These are phyloP conservation scores for Monilinia laxa DNA, from an alignment of 2,329 filamentous ascomycete species.

Conservation along the genomic window DNA sequence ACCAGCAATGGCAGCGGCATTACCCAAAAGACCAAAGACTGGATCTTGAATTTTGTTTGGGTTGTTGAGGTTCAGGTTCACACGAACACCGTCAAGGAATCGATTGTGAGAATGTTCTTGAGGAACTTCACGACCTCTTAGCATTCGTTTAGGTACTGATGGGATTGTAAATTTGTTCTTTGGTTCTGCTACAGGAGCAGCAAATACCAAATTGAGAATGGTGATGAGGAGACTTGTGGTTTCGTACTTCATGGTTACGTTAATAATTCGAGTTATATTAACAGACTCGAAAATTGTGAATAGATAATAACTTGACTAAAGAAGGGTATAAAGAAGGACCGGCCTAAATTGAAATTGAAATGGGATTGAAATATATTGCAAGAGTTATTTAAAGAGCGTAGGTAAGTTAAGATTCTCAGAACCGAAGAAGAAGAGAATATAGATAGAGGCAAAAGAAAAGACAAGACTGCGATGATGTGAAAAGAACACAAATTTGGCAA, in stretches of 20 bases:
- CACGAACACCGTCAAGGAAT: constrained; percentile 48
- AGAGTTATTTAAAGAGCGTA: constrained; percentile 35
- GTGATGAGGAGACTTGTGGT: constrained; percentile 34
- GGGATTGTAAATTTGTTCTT: constrained; percentile 31
- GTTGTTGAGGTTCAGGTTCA: constrained; percentile 49
- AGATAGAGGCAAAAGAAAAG: constrained; percentile 36
- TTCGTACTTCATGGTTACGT: constrained; percentile 41
- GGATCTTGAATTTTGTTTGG: constrained; percentile 50
- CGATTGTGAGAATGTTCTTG: constrained; percentile 57
- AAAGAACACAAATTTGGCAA: constrained; percentile 25
- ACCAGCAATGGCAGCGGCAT: constrained; percentile 51
- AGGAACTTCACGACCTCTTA: constrained; percentile 50
- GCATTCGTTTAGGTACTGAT: constrained; percentile 37
- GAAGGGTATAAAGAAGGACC: constrained; percentile 31
- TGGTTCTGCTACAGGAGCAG: constrained; percentile 34
- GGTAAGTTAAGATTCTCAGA: constrained; percentile 39
- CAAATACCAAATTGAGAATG: constrained; percentile 37
- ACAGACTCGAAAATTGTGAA: constrained; percentile 27
- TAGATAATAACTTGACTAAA: neutral
- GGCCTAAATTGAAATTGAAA: constrained; percentile 32
- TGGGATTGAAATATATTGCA: constrained; percentile 14
- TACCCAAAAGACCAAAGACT: constrained; percentile 54
- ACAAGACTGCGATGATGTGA: constrained; percentile 35
- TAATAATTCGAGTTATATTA: constrained; percentile 24
- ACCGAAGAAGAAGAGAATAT: constrained; percentile 38